phyloP scores from a whole-genome alignment of 2,329 filamentous ascomycete species.

The Macrophomina phaseolina region DNA sequence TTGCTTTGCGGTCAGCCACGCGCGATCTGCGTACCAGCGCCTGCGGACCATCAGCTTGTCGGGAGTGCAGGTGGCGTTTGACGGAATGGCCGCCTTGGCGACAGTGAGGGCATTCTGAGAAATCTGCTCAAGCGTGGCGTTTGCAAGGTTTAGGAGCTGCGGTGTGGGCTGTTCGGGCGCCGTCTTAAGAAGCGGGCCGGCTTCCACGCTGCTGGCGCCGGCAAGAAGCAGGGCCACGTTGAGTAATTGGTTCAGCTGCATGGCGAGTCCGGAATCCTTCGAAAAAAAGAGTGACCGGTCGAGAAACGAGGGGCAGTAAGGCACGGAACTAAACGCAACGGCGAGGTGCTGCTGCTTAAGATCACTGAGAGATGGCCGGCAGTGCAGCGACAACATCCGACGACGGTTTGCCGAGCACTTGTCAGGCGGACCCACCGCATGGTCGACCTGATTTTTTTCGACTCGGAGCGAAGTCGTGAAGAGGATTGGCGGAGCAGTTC shows the following conservation, averaged over 20 bases:
- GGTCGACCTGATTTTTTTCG: background rate
- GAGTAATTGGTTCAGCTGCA: background rate
- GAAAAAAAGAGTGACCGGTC: background rate
- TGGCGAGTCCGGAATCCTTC: background rate
- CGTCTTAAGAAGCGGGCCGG: background rate
- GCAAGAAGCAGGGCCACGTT: background rate
- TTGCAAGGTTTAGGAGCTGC: background rate
- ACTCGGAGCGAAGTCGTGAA: background rate
- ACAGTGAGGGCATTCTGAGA: conserved; percentile 12
- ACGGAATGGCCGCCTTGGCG: conserved; percentile 1
- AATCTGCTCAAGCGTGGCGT: conserved; percentile 15
- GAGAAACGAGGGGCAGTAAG: background rate
- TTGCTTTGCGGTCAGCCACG: no score
- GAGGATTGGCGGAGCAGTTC: background rate
- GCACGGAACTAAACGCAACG: background rate
- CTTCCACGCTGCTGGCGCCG: conserved; percentile 4
- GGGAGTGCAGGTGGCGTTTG: conserved; percentile 9
- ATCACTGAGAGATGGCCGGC: background rate
- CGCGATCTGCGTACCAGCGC: background rate
- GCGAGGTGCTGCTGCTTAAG: background rate
- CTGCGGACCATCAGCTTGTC: conserved; percentile 20
- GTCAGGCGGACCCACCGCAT: background rate
- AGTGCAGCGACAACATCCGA: background rate
- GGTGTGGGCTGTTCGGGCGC: background rate
- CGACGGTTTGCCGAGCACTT: background rate